phyloP scores from a whole-genome alignment of 805 yeast species.

The Kodamaea restingae region DNA sequence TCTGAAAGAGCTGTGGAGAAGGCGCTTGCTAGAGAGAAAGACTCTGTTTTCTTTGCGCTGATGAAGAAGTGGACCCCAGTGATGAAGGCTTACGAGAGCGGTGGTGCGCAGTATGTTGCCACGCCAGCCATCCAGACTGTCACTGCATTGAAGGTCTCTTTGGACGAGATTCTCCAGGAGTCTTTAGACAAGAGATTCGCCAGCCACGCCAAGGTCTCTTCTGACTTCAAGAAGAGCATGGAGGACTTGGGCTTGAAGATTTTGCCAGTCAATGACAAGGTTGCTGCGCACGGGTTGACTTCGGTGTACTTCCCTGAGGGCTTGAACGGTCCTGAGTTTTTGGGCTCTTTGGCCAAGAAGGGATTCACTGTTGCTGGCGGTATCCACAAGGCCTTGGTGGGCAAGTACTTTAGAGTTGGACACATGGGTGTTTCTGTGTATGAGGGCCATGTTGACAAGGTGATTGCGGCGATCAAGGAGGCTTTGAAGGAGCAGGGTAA shows the following conservation, averaged over 20 bases:
- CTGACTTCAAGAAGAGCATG: slow-evolving; percentile 57
- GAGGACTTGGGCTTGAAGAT: slow-evolving; percentile 61
- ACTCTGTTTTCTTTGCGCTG: slow-evolving; percentile 61
- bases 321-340: slow-evolving; percentile 62
- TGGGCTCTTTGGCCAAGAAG: slow-evolving; percentile 52
- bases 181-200: slow-evolving; percentile 56
- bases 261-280: slow-evolving; percentile 53
- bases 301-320: slow-evolving; percentile 81
- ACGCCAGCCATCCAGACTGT: slow-evolving; percentile 91
- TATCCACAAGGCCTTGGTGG: slow-evolving; percentile 72
- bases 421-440: slow-evolving; percentile 86
- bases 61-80: slow-evolving; percentile 85
- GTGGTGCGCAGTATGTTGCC: slow-evolving; percentile 83
- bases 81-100: slow-evolving; percentile 80
- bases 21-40: slow-evolving; percentile 46
- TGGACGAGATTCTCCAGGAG: slow-evolving; percentile 62
- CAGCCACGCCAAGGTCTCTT: slow-evolving; percentile 59
- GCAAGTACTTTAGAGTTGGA: slow-evolving; percentile 88
- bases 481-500: slow-evolving; percentile 22
- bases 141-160: slow-evolving; percentile 73
- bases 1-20: slow-evolving; percentile 69
- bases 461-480: slow-evolving; percentile 33
- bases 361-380: slow-evolving; percentile 88
- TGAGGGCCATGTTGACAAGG: slow-evolving; percentile 37
- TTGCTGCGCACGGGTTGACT: slow-evolving; percentile 84